These are phyloP conservation scores for Malus fusca DNA, from an alignment of 306 rosid species.

Conservation along the genomic window DNA sequence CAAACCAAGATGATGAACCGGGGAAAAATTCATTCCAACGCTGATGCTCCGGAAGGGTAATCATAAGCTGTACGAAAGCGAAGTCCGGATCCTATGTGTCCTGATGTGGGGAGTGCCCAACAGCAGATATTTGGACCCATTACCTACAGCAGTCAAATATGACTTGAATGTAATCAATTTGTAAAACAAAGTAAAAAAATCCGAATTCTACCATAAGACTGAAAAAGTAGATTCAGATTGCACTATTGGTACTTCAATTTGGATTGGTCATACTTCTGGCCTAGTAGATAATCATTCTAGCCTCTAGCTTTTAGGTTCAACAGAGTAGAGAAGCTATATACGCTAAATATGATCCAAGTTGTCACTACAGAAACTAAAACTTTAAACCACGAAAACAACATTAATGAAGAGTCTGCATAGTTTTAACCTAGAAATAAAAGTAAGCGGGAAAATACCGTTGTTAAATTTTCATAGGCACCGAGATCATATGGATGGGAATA, in stretches of 20 bases:
- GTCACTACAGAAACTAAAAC: background rate
- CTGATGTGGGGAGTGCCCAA: constrained; percentile 70
- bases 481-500: constrained; percentile 92
- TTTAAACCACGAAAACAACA: background rate
- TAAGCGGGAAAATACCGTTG: constrained; percentile 38
- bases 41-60: constrained; percentile 32
- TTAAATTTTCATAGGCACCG: constrained; percentile 82
- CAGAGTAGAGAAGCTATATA: background rate
- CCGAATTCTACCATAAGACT: background rate
- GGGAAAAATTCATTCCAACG: constrained; percentile 31
- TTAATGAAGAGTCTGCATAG: background rate
- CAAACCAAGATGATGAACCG: constrained; percentile 12
- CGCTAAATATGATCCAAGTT: background rate
- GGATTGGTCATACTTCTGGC: background rate
- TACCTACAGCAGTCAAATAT: constrained; percentile 45
- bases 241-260: background rate
- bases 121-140: constrained; percentile 68
- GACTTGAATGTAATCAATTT: constrained; percentile 3
- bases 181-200: background rate
- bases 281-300: background rate
- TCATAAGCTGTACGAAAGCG: constrained; percentile 51
- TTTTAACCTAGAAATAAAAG: background rate
- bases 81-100: constrained; percentile 79
- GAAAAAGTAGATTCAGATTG: background rate
- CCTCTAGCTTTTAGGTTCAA: background rate